phyloP scores from a whole-genome alignment of 1,284 basidiomycete species.

The Fistulina hepatica region DNA sequence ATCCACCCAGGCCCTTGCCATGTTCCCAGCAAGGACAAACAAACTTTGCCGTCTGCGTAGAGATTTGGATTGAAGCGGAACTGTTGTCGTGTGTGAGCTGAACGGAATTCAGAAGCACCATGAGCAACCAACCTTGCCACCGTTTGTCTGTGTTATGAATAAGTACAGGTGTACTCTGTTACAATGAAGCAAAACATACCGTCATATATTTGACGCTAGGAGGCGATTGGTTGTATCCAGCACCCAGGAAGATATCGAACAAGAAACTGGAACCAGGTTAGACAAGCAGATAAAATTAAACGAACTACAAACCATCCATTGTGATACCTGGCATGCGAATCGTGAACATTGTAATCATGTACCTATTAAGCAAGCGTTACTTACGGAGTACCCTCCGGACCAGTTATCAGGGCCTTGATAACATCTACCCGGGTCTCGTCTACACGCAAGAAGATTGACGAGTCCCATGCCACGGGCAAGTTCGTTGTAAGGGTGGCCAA shows the following conservation, averaged over 20 bases:
- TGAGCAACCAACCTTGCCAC: no score
- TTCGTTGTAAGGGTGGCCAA: constrained; percentile 84
- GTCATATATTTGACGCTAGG: constrained; percentile 87
- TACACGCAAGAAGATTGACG: constrained; percentile 79
- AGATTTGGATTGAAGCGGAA: constrained; percentile 88
- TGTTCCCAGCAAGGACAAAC: constrained; percentile 81
- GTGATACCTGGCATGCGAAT: constrained; percentile 51
- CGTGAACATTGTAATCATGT: constrained; percentile 4
- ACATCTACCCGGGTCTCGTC: constrained; percentile 83
- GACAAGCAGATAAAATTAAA: constrained; percentile 3
- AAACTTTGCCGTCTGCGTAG: constrained; percentile 87
- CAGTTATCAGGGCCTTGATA: constrained; percentile 83
- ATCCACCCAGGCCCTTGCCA: constrained; percentile 90
- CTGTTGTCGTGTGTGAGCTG: no score
- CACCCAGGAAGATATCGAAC: constrained; percentile 86
- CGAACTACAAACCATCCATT: constrained; percentile 60
- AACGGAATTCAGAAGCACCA: no score
- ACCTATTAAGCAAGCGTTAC: constrained; percentile 23
- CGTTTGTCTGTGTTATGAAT: constrained; percentile 60
- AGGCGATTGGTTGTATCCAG: constrained; percentile 70
- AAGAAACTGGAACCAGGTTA: constrained; percentile 37
- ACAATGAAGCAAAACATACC: constrained; percentile 29
- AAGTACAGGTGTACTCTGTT: constrained; percentile 8
- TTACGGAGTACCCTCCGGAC: constrained; percentile 85
- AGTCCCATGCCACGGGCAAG: constrained; percentile 82